These are phyloP conservation scores for Kwoniella europaea DNA, from an alignment of 768 basidiomycete species.

Conservation along the genomic window DNA sequence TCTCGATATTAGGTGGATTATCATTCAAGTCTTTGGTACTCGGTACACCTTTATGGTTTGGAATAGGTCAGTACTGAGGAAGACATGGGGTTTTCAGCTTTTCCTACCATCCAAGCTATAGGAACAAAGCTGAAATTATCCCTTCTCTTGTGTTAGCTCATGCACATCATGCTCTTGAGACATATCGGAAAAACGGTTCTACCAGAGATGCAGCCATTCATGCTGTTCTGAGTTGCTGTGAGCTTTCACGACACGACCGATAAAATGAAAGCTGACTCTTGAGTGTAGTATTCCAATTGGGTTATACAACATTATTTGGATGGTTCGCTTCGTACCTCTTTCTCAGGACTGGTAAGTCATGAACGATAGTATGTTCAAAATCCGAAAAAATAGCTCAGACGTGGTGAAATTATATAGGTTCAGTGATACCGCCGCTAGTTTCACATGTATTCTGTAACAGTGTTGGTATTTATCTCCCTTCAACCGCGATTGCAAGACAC, in stretches of 20 bases:
- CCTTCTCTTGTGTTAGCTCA: conserved; percentile 68
- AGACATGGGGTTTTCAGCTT: too few species aligned
- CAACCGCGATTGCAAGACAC: conserved; percentile 65
- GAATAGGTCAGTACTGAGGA: conserved; percentile 68
- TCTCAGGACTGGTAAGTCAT: conserved; percentile 71
- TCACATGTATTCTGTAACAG: conserved; percentile 92
- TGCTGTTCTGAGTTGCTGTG: conserved; percentile 62
- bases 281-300: conserved; percentile 77
- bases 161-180: conserved; percentile 88
- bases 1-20: conserved; percentile 71
- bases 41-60: conserved; percentile 82
- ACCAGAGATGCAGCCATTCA: conserved; percentile 68
- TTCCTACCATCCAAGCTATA: too few species aligned
- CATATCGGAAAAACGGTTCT: conserved; percentile 74
- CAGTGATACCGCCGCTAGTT: conserved; percentile 74
- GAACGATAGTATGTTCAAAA: too few species aligned
- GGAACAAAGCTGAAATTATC: not conserved
- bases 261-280: not conserved
- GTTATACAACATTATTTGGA: conserved; percentile 92
- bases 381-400: too few species aligned
- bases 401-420: too few species aligned
- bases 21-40: conserved; percentile 71
- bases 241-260: conserved; percentile 28
- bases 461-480: conserved; percentile 83
- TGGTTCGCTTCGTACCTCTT: conserved; percentile 84